These are phyloP conservation scores for Corymbia maculata DNA, from an alignment of 345 rosid species.

Conservation along the genomic window DNA sequence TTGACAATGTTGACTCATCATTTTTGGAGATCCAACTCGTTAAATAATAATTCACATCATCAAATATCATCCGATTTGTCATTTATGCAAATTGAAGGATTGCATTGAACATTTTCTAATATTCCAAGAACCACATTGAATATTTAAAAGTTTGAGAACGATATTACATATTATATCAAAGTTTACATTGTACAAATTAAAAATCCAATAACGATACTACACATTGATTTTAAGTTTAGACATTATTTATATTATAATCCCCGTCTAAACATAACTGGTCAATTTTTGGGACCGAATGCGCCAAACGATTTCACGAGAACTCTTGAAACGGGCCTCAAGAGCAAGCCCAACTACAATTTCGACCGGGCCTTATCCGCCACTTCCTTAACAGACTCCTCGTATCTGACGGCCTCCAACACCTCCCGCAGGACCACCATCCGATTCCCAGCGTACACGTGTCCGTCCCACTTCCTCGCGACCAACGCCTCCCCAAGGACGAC, in stretches of 20 bases:
- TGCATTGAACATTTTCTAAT: too few species aligned
- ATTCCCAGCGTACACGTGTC: conserved; percentile 43
- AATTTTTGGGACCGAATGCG: not conserved
- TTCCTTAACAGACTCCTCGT: not conserved
- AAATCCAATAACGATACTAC: too few species aligned
- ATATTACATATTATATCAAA: not conserved
- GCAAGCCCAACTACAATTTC: not conserved
- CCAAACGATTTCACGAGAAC: not conserved
- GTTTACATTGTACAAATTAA: too few species aligned
- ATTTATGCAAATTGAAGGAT: not conserved
- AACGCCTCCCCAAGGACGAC: conserved; percentile 30
- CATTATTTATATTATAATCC: too few species aligned
- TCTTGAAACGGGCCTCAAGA: not conserved
- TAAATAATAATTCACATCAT: too few species aligned
- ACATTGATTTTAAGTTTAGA: too few species aligned
- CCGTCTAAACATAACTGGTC: too few species aligned
- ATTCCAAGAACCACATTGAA: not conserved
- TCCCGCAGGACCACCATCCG: conserved; percentile 19
- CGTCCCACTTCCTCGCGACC: conserved; percentile 20
- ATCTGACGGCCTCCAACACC: conserved; percentile 8
- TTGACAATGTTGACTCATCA: not conserved
- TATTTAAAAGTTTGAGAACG: too few species aligned
- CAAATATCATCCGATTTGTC: not conserved
- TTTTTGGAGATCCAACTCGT: not conserved
- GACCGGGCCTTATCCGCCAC: not conserved